phyloP scores from a whole-genome alignment of 164 flowering plant species.

The Cinnamomum chago region DNA sequence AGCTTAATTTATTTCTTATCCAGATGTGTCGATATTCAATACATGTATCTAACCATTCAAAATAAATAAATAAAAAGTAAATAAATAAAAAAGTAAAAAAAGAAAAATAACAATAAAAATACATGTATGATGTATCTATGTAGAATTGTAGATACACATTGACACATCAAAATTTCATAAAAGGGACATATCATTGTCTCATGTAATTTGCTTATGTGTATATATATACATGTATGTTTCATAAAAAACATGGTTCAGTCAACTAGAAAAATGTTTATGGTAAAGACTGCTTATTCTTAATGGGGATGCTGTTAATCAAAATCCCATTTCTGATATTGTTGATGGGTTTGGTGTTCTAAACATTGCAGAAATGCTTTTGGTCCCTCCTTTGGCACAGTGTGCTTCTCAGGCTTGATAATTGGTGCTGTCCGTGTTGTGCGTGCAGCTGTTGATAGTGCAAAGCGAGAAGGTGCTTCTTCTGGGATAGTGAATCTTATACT shows the following conservation, averaged over 20 bases:
- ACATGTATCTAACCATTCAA: too few species aligned
- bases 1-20: too few species aligned
- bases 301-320: background rate
- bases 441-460: constrained; percentile 48
- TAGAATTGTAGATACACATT: too few species aligned
- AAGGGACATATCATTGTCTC: too few species aligned
- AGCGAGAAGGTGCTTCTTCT: constrained; percentile 30
- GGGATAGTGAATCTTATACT: constrained; percentile 42
- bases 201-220: background rate
- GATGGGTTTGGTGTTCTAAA: background rate
- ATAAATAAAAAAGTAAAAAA: too few species aligned
- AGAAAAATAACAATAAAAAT: too few species aligned
- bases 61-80: too few species aligned
- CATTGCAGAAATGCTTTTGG: constrained; percentile 59
- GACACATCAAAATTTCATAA: too few species aligned
- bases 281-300: background rate
- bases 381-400: constrained; percentile 56
- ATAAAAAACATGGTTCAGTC: background rate
- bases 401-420: constrained; percentile 54
- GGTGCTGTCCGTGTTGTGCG: constrained; percentile 47
- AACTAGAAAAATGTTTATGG: background rate
- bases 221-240: background rate
- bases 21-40: too few species aligned
- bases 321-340: background rate
- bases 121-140: too few species aligned